phyloP scores from a whole-genome alignment of 345 rosid genomes.

The Kernera saxatilis region DNA sequence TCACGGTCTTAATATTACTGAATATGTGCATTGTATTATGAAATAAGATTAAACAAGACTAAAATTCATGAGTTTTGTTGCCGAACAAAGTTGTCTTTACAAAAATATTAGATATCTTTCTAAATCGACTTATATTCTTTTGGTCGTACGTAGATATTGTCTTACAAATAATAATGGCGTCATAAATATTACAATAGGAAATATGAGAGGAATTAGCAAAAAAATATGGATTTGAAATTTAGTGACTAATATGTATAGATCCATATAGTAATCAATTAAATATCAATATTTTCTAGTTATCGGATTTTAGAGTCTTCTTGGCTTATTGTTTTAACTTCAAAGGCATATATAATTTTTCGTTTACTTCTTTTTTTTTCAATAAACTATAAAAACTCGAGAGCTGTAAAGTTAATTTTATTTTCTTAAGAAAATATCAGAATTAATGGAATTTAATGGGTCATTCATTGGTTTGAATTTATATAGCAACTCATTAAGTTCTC shows the following conservation, averaged over 20 bases:
- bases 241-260: slow-evolving; percentile 12
- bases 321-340: not conserved
- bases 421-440: not conserved
- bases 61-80: not conserved
- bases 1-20: not conserved
- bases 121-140: not conserved
- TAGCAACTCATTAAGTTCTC: slow-evolving; percentile 21
- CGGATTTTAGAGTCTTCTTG: slow-evolving; percentile 1
- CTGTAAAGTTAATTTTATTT: not conserved
- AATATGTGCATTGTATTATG: not conserved
- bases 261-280: slow-evolving; percentile 4
- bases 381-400: not conserved
- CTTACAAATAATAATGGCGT: not conserved
- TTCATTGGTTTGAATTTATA: slow-evolving; percentile 19
- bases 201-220: not conserved
- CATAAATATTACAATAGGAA: not conserved
- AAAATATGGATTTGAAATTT: slow-evolving; percentile 10
- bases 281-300: slow-evolving; percentile 3
- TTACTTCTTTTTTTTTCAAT: not conserved
- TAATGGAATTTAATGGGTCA: slow-evolving; percentile 20
- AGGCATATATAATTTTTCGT: not conserved
- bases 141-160: not conserved
- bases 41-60: not conserved
- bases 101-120: not conserved
- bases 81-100: not conserved